phyloP scores from a whole-genome alignment of 805 yeast genomes.

The Saccharomycopsis microspora region DNA sequence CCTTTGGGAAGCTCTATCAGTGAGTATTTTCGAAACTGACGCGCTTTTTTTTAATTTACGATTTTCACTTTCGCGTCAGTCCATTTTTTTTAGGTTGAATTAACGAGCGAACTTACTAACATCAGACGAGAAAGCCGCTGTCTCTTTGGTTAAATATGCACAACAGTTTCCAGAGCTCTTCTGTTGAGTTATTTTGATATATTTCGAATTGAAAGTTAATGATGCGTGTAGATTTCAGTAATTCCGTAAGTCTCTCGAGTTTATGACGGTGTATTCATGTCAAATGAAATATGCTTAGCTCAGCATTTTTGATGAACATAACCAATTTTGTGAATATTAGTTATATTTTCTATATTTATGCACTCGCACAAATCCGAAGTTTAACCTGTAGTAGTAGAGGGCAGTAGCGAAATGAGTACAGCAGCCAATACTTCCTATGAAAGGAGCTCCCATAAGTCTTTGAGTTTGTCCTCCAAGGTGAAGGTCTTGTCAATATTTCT shows the following conservation, averaged over 20 bases:
- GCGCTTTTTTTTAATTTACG: background rate
- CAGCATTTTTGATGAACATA: too few species aligned
- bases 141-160: constrained; percentile 11
- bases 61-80: background rate
- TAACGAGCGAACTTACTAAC: constrained; percentile 1
- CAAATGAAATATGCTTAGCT: background rate
- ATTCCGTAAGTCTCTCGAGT: background rate
- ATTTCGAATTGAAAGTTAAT: too few species aligned
- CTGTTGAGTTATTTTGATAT: background rate
- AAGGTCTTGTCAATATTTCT: too few species aligned
- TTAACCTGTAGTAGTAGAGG: too few species aligned
- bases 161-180: constrained; percentile 16
- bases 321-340: too few species aligned
- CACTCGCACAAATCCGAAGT: too few species aligned
- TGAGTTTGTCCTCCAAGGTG: too few species aligned
- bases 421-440: too few species aligned
- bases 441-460: too few species aligned
- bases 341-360: too few species aligned
- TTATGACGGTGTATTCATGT: background rate
- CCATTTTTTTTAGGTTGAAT: background rate
- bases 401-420: too few species aligned
- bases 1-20: constrained; percentile 3
- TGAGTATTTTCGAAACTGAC: background rate
- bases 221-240: background rate
- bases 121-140: constrained; percentile 14